Conservation (phyloP, 768 basidiomycete species). For the Mycena metata region DNA sequence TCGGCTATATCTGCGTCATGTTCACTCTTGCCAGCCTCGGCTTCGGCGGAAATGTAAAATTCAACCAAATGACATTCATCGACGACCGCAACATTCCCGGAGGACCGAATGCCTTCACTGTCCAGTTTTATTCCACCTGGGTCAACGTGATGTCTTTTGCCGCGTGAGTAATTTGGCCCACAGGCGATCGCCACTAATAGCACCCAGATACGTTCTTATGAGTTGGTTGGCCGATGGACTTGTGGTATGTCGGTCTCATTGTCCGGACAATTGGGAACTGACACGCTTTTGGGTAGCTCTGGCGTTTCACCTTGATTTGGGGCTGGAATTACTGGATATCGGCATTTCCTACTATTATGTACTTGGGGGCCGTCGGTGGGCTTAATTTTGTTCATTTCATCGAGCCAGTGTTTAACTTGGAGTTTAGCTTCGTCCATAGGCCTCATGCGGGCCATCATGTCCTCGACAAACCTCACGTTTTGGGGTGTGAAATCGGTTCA, state of each 20-base stretch:
- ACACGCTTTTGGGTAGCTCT: constrained; percentile 13
- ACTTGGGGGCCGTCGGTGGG: constrained; percentile 23
- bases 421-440: constrained; percentile 11
- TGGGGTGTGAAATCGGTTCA: constrained; percentile 37
- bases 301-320: constrained; percentile 35
- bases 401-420: too few relatives aligned
- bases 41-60: constrained; percentile 42
- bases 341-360: constrained; percentile 24
- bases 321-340: constrained; percentile 15
- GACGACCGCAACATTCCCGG: constrained; percentile 42
- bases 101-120: constrained; percentile 35
- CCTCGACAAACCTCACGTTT: constrained; percentile 20
- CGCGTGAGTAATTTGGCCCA: constrained; percentile 19
- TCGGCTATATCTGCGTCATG: constrained; percentile 14
- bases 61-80: constrained; percentile 50
- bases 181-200: too few relatives aligned
- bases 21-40: constrained; percentile 39
- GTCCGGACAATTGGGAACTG: too few relatives aligned
- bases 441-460: constrained; percentile 23
- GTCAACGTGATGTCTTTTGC: constrained; percentile 40
- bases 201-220: constrained; percentile 43
- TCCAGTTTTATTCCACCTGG: constrained; percentile 30
- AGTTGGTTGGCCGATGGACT: constrained; percentile 46
- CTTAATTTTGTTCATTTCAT: too few relatives aligned
- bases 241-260: constrained; percentile 27